Conservation (phyloP, 176 grass and related monocot genomes). For the Zea mays region DNA sequence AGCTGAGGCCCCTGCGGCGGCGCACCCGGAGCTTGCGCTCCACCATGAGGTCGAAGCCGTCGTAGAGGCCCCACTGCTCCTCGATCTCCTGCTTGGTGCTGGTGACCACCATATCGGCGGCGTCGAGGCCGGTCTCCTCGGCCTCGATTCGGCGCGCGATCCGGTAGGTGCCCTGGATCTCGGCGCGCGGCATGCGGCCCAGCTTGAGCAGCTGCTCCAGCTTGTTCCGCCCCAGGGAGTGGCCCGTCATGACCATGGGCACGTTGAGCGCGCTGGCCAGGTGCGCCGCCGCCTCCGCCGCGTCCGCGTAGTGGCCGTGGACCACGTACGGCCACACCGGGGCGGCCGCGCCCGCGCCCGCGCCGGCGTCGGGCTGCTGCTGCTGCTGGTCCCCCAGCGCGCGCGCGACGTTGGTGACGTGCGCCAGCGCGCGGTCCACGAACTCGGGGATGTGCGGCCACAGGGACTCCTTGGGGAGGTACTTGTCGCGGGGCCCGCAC, state of each 20-base stretch:
- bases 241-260: slow-evolving; percentile 95
- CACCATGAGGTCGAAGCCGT: slow-evolving; percentile 74
- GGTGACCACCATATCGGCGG: slow-evolving; percentile 86
- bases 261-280: slow-evolving; percentile 67
- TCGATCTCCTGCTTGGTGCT: slow-evolving; percentile 94
- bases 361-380: neutral
- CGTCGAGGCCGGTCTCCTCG: slow-evolving; percentile 74
- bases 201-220: slow-evolving; percentile 86
- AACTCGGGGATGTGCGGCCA: slow-evolving; percentile 97
- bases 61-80: slow-evolving; percentile 96
- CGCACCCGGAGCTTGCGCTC: slow-evolving; percentile 83
- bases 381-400: slow-evolving; percentile 54
- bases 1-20: slow-evolving; percentile 61
- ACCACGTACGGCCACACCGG: slow-evolving; percentile 82
- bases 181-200: slow-evolving; percentile 48
- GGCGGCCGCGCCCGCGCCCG: neutral
- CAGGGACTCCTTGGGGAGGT: slow-evolving; percentile 77
- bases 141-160: slow-evolving; percentile 75
- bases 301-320: slow-evolving; percentile 93
- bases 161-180: slow-evolving; percentile 75
- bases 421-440: slow-evolving; percentile 86
- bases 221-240: slow-evolving; percentile 94
- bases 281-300: slow-evolving; percentile 72
- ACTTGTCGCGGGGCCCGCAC: slow-evolving; percentile 76
- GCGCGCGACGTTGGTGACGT: slow-evolving; percentile 79